Conservation (phyloP, 495 filamentous ascomycete genomes). For the Podospora bellae-mahoneyi region DNA sequence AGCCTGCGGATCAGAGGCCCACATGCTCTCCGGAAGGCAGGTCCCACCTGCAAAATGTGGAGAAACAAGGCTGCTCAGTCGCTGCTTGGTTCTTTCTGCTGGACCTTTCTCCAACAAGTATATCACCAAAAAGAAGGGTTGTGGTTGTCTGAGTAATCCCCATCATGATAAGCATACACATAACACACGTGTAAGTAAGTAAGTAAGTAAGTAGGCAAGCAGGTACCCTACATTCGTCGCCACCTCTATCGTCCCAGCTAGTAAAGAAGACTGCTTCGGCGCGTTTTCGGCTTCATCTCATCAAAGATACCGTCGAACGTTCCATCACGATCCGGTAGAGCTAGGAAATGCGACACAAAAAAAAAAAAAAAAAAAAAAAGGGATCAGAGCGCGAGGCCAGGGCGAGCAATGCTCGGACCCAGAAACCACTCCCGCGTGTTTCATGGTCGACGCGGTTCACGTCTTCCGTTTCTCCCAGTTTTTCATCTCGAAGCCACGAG, state of each 20-base stretch:
- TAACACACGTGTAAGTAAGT: not conserved
- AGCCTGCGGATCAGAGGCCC: not conserved
- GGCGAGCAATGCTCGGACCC: not conserved
- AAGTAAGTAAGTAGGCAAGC: too few species aligned
- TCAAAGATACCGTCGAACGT: not conserved
- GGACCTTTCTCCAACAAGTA: too few species aligned
- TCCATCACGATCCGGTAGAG: not conserved
- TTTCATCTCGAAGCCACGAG: not conserved
- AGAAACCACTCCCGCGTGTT: not conserved
- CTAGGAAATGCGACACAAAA: not conserved
- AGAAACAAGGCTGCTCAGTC: not conserved
- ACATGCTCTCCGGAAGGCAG: not conserved
- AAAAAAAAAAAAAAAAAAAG: not conserved
- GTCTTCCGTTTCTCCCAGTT: not conserved
- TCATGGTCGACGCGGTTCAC: not conserved
- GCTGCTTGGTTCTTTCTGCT: not conserved
- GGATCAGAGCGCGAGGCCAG: not conserved
- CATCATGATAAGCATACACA: not conserved
- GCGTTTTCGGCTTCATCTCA: not conserved
- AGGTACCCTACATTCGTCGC: too few species aligned
- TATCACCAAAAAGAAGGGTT: too few species aligned
- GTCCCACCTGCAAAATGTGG: not conserved
- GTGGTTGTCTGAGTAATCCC: not conserved
- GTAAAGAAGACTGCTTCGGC: not conserved
- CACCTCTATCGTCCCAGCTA: not conserved